Evolutionary conservation across 352 stramenopile genomes (phyloP), one percentile per base, ranked within the genome.

Genomic region (Pythium brassicae): DNA sequence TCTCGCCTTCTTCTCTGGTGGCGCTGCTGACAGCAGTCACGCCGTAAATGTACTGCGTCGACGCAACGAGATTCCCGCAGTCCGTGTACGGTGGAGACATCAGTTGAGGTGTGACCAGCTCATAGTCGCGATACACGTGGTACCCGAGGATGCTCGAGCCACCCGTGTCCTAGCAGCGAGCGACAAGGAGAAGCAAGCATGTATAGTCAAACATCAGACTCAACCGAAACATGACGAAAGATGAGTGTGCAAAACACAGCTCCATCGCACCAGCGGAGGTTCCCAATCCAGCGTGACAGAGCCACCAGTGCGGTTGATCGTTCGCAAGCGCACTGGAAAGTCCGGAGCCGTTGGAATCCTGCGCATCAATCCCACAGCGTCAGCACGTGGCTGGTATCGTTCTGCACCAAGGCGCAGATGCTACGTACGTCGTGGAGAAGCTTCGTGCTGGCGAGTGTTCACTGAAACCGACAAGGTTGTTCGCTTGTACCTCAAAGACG

Each of bases 61-160:
- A 55, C 5, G 71, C 65, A 19, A 53, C 12, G 6, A 89, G 27
- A 25, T 51, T 63, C 35, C 72, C 68, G 46, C 76, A 89, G 45
- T 89, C 71, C 12, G 14, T 57, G 50, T 71, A 87, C 10, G 74
- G 75, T 22, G 74, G 62, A 15, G 55, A 26, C 17, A 79, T 52
- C 15, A 69, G 55, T 22, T 61, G 37, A 3, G 57, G 26, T 0
- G 65, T 78, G 27, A 85, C 37, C 11, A 77, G 43, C 50, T 63
- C 47, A 19, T 83, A 84, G 57, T 89, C 64, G 12, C 79, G 72
- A 62, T 87, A 89, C 0, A 89, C 67, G 1, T 55, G 50, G 61
- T 89, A 89, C 4, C 79, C 79, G 40, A 68, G 4, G 55, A 87
- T 68, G 2, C 37, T 46, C 2, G 64, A 59, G 5, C 72, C 72